Base-by-base conservation (phyloP, 305 asterid species). In the Plantago lanceolata region DNA sequence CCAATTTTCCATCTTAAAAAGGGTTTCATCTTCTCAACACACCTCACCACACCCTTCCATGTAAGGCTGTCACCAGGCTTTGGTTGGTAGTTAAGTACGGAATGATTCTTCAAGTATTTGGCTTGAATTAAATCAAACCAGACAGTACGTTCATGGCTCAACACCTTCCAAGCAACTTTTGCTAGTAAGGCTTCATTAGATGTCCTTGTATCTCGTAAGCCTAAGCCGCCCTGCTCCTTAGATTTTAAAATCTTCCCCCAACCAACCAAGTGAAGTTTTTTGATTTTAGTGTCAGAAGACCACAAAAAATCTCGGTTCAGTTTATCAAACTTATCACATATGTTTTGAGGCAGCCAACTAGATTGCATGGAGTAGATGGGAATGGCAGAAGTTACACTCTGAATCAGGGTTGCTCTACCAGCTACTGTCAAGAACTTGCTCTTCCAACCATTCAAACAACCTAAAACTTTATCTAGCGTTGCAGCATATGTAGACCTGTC, bases 1-100 rank as follows among this genome's bases (percentile, higher is more conserved):
- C 45, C 45, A 9, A 40, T 40, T 1, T 4, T 9, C 45, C 45
- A 40, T 11, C 45, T 9, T 0, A 40, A 9, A 12, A 8, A 40
- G 3, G 45, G 16, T 1, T 12, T 40, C 3, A 40, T 40, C 0
- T 8, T 12, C 9, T 40, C 15, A 0, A 9, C 2, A 2, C 45
- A 9, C 16, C 3, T 9, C 3, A 40, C 3, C 1, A 40, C 13
- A 0, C 15, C 45, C 15, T 40, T 40, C 45, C 45, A 40, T 0
- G 45, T 12, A 0, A 0, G 14, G 1, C 45, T 40, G 11, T 40
- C 45, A 0, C 3, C 3, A 0, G 45, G 15, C 13, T 11, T 9
- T 0, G 45, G 3, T 1, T 0, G 0, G 16, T 2, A 40, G 15
- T 1, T 8, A 3, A 0, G 3, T 3, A 9, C 15, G 0, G 4